Conservation (phyloP, 176 grass and related monocot species). For the Hyparrhenia diplandra region DNA sequence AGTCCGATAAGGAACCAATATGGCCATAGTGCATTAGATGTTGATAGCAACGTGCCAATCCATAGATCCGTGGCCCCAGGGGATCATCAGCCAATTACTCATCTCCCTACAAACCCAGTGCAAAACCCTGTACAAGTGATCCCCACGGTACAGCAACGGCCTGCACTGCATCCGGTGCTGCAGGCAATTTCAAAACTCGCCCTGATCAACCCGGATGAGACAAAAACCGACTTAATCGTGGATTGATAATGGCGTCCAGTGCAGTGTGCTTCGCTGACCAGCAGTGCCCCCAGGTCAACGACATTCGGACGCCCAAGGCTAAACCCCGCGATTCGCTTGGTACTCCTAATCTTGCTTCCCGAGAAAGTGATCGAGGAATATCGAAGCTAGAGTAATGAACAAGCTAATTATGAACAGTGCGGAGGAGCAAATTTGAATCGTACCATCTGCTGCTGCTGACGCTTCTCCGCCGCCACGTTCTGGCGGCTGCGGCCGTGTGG, state of each 20-base stretch:
- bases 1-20: conserved; percentile 9
- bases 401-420: conserved; percentile 11
- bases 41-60: not conserved
- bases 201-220: conserved; percentile 21
- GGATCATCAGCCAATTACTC: conserved; percentile 29
- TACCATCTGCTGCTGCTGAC: conserved; percentile 30
- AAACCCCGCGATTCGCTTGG: not conserved
- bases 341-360: conserved; percentile 10
- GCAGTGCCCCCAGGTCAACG: conserved; percentile 33
- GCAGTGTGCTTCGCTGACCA: conserved; percentile 9
- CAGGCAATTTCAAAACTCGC: conserved; percentile 38
- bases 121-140: conserved; percentile 40
- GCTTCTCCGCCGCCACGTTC: conserved; percentile 27
- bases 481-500: conserved; percentile 8
- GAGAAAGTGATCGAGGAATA: conserved; percentile 21
- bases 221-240: conserved; percentile 13
- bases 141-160: conserved; percentile 31
- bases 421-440: conserved; percentile 34
- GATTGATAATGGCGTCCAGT: conserved; percentile 9
- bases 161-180: not conserved
- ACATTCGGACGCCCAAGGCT: conserved; percentile 38
- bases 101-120: conserved; percentile 25
- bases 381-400: conserved; percentile 2
- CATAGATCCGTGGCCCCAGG: conserved; percentile 36
- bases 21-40: conserved; percentile 1